These are phyloP conservation scores for Wakefieldia striispora DNA, from an alignment of 768 basidiomycete species.

Conservation along the genomic window DNA sequence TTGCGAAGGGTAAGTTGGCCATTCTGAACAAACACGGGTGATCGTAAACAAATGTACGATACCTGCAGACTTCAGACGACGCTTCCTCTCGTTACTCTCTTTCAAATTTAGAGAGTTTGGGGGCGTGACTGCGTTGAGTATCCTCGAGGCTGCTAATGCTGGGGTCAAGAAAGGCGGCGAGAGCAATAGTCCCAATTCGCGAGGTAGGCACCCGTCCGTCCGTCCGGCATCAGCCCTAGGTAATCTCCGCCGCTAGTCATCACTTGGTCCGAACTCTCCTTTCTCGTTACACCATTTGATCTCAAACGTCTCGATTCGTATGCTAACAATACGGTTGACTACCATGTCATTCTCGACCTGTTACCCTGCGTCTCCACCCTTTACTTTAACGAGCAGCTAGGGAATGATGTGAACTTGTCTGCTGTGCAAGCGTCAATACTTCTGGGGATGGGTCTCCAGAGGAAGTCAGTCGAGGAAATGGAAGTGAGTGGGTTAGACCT, in stretches of 20 bases:
- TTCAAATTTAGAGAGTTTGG: slow-evolving; percentile 96
- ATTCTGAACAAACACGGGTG: neutral
- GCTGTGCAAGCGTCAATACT: slow-evolving; percentile 92
- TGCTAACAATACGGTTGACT: slow-evolving; percentile 93
- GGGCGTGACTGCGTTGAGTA: slow-evolving; percentile 79
- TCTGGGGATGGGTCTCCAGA: slow-evolving; percentile 84
- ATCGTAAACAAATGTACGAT: neutral
- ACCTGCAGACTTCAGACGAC: slow-evolving; percentile 78
- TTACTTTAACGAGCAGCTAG: slow-evolving; percentile 77
- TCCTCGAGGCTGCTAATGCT: slow-evolving; percentile 79
- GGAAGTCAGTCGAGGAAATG: slow-evolving; percentile 85
- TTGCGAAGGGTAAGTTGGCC: slow-evolving; percentile 64
- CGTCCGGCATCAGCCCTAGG: neutral
- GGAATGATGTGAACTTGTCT: slow-evolving; percentile 65
- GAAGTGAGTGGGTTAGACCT: slow-evolving; percentile 52
- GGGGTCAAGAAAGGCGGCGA: slow-evolving; percentile 50
- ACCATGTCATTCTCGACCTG: slow-evolving; percentile 92
- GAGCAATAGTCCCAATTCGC: slow-evolving; percentile 24
- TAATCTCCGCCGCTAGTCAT: slow-evolving; percentile 13
- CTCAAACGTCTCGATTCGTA: slow-evolving; percentile 95
- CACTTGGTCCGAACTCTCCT: slow-evolving; percentile 46
- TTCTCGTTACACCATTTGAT: slow-evolving; percentile 85
- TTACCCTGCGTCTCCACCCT: slow-evolving; percentile 78
- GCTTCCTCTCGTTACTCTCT: slow-evolving; percentile 86
- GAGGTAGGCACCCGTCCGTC: slow-evolving; percentile 34